Evolutionary conservation across 441 rosid genomes (phyloP), one percentile per base, ranked within the genome.

Genomic region (Adansonia rubrostipa): DNA sequence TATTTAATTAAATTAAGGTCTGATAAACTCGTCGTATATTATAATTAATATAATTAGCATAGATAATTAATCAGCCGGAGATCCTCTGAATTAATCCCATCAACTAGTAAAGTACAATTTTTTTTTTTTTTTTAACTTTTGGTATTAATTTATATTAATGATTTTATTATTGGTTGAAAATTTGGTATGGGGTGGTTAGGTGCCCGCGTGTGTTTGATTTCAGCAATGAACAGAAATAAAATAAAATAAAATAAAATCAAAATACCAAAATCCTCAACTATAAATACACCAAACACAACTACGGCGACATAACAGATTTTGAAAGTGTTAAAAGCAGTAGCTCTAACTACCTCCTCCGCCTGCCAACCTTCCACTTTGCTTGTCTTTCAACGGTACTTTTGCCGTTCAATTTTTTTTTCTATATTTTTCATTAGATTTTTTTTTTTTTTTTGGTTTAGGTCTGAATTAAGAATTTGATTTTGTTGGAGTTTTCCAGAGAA

Each of bases 381-480:
- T 24, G 44, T 24, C 72, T 48, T 14, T 63, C 56, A 70, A 82
- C 70, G 79, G 84, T 78, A 64, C 33, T 79, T 33, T 13, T 60
- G 73, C 67, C 73, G 4, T 57, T 77, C 17, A 24, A n/a, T 68
- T 68, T 80, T 66, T 9, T 15, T 66, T 10, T 58, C 40, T 69
- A 28, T 28, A 28, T 28, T 33, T 73, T 62, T 0, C 5, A 4
- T 19, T 61, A 3, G 13, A 50, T 20, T 9, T 20, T 9, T 33
- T 28, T 28, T 28, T 28, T 48, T 48, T 14, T 40, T 50, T 14
- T 19, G 5, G 42, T 15, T 15, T 62, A 50, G 60, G 48, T 74
- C 57, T 57, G 67, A 47, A 22, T 47, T 13, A 3, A 6, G 47
- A 45, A 28, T 17, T 74, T 50, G 28, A 28, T 74, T 11, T 68